phyloP scores from a whole-genome alignment of 805 yeast genomes.

The Ogataea trehalophila region DNA sequence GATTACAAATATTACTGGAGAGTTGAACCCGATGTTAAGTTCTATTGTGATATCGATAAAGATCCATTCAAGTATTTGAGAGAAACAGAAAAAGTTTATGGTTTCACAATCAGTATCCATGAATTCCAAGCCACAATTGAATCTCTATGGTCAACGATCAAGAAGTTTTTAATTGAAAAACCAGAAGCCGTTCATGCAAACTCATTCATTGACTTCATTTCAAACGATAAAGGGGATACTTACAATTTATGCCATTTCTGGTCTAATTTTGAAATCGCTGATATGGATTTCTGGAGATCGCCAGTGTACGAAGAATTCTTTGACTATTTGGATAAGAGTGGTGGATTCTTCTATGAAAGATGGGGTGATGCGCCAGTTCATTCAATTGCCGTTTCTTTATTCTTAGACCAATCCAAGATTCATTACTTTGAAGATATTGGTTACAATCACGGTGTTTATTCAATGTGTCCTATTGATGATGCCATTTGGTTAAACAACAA shows the following conservation, averaged over 20 bases:
- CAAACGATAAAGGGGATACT: slow-evolving; percentile 55
- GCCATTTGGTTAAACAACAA: slow-evolving; percentile 22
- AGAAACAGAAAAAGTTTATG: slow-evolving; percentile 51
- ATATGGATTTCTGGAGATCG: slow-evolving; percentile 62
- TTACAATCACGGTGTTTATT: slow-evolving; percentile 54
- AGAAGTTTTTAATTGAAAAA: slow-evolving; percentile 37
- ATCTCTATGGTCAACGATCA: slow-evolving; percentile 52
- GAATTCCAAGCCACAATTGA: slow-evolving; percentile 60
- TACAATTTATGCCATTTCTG: slow-evolving; percentile 80
- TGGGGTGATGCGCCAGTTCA: slow-evolving; percentile 97
- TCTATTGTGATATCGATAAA: slow-evolving; percentile 55
- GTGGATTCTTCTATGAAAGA: slow-evolving; percentile 82
- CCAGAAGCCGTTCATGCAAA: slow-evolving; percentile 39
- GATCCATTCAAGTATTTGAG: slow-evolving; percentile 62
- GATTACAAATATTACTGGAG: slow-evolving; percentile 73
- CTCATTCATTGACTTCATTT: slow-evolving; percentile 58
- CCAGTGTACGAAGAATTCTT: slow-evolving; percentile 55
- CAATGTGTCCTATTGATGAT: slow-evolving; percentile 39
- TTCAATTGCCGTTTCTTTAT: slow-evolving; percentile 64
- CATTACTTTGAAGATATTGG: slow-evolving; percentile 76
- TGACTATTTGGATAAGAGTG: slow-evolving; percentile 55
- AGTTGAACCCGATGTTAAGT: slow-evolving; percentile 63
- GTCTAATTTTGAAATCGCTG: slow-evolving; percentile 76
- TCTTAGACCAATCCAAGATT: slow-evolving; percentile 50
- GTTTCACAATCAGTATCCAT: slow-evolving; percentile 60